Percentiles rank a stretch among this genome's conserved stretches.
phyloP scores from a whole-genome alignment of 1,284 basidiomycete species.

The Bondarzewia mesenterica region DNA sequence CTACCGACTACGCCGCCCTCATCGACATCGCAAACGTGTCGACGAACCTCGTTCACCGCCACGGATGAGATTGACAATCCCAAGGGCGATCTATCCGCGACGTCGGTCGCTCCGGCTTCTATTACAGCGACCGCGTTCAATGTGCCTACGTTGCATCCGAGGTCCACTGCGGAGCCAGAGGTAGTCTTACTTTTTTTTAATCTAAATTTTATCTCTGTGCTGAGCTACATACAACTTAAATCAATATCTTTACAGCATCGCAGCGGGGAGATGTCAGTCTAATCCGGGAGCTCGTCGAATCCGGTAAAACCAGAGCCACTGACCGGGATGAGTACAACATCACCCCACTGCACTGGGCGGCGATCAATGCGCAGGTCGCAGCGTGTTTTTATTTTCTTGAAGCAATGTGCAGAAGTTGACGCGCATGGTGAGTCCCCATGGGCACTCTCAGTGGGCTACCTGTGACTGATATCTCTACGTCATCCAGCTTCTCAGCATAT shows the following conservation, averaged over 20 bases:
- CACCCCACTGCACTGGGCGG: constrained; percentile 95
- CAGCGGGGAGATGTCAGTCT: constrained; percentile 79
- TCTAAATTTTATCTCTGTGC: constrained; percentile 2
- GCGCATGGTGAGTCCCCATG: constrained; percentile 87
- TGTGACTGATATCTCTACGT: constrained; percentile 94
- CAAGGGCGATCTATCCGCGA: constrained; percentile 24
- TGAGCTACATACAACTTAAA: constrained; percentile 14
- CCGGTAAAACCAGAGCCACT: constrained; percentile 65
- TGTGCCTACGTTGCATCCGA: constrained; percentile 17
- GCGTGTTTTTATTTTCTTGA: constrained; percentile 78
- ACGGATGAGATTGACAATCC: constrained; percentile 17
- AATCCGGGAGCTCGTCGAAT: constrained; percentile 65
- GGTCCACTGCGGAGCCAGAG: constrained; percentile 24
- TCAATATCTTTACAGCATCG: constrained; percentile 76
- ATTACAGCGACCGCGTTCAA: constrained; percentile 20
- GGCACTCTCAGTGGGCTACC: constrained; percentile 97
- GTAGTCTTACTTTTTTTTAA: constrained; percentile 15
- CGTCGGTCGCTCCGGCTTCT: constrained; percentile 20
- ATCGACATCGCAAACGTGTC: not conserved
- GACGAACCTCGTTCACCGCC: too few species aligned
- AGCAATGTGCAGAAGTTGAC: constrained; percentile 93
- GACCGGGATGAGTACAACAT: constrained; percentile 88
- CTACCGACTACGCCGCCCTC: not conserved
- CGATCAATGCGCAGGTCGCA: constrained; percentile 83
- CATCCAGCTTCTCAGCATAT: constrained; percentile 92